A percentile compares a stretch with the other conserved stretches of the same genome.
Evolutionary conservation across 805 yeast genomes (phyloP).

Genomic region (Tetrapisispora pingtungensis): DNA sequence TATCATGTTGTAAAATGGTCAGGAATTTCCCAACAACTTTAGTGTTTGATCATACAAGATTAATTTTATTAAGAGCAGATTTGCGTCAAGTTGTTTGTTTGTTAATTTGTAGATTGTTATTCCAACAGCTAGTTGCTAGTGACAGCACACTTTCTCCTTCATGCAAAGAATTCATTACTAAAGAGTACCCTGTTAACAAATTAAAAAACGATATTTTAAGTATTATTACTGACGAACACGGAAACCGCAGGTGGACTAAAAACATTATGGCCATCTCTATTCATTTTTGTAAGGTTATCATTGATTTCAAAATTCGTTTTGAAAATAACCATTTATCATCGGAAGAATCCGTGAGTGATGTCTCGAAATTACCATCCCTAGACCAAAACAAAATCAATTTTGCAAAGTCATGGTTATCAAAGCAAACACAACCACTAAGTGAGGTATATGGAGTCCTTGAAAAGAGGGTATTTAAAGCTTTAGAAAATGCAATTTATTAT

Average conservation of each 20-base stretch:
- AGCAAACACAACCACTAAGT: constrained; percentile 77
- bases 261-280: constrained; percentile 64
- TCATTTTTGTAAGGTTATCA: constrained; percentile 31
- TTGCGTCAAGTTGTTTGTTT: constrained; percentile 76
- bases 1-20: constrained; percentile 73
- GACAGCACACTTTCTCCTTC: constrained; percentile 22
- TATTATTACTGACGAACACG: constrained; percentile 75
- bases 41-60: constrained; percentile 74
- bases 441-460: constrained; percentile 71
- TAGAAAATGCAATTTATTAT: constrained; percentile 32
- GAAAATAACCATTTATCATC: not conserved
- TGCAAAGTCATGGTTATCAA: constrained; percentile 68
- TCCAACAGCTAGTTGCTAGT: constrained; percentile 51
- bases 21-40: constrained; percentile 75
- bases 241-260: constrained; percentile 84
- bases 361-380: constrained; percentile 15
- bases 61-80: constrained; percentile 72
- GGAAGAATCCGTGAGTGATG: not conserved
- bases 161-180: constrained; percentile 29
- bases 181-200: constrained; percentile 32
- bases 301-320: constrained; percentile 22
- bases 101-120: constrained; percentile 60
- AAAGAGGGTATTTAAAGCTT: constrained; percentile 46
- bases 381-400: constrained; percentile 35
- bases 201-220: constrained; percentile 66